These are phyloP conservation scores for Psilocybe subaeruginosa DNA, from an alignment of 768 basidiomycete species.

Conservation along the genomic window DNA sequence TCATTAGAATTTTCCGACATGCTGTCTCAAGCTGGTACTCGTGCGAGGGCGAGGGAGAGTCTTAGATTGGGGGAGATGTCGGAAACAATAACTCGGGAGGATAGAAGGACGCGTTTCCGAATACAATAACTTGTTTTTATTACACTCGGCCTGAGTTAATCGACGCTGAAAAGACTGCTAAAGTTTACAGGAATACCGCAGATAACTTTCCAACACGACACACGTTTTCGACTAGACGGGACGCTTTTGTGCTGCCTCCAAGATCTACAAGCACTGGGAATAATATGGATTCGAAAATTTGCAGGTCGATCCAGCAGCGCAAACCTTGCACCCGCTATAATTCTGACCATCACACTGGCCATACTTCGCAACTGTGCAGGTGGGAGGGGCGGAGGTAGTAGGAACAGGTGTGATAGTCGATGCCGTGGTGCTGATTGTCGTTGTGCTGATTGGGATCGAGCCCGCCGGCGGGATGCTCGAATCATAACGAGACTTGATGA, in stretches of 20 bases:
- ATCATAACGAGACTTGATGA: slow-evolving; percentile 12
- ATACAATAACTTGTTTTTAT: not conserved
- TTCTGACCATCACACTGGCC: slow-evolving; percentile 10
- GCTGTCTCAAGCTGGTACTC: not conserved
- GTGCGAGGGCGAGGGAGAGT: not conserved
- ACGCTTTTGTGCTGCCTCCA: too few relatives aligned
- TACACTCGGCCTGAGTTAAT: not conserved
- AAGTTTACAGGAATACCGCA: too few relatives aligned
- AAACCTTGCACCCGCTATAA: slow-evolving; percentile 7
- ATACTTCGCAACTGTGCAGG: slow-evolving; percentile 5
- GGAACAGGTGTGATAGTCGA: not conserved
- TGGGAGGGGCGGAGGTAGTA: not conserved
- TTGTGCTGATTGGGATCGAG: slow-evolving; percentile 2
- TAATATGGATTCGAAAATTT: not conserved
- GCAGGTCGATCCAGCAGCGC: slow-evolving; percentile 10
- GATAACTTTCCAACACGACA: too few relatives aligned
- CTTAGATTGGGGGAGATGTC: not conserved
- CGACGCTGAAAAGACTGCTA: too few relatives aligned
- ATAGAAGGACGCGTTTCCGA: not conserved
- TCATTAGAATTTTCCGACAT: not conserved
- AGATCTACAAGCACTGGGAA: not conserved
- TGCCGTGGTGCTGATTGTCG: not conserved
- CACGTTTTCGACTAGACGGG: too few relatives aligned
- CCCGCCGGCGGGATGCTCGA: slow-evolving; percentile 5
- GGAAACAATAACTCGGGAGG: not conserved